Conservation (phyloP, 805 yeast species). For the Monosporozyma aerobia region DNA sequence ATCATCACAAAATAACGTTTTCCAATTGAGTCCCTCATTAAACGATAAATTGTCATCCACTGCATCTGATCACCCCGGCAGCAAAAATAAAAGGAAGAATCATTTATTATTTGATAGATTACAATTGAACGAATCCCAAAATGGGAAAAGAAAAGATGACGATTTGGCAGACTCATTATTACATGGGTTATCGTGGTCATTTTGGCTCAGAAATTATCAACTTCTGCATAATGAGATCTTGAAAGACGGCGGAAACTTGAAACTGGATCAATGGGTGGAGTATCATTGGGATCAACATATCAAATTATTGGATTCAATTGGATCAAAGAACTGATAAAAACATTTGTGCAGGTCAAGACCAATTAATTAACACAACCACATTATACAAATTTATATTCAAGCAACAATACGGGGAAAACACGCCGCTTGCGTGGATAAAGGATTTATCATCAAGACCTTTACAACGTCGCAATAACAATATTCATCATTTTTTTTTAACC, state of each 20-base stretch:
- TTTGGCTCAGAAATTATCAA: constrained; percentile 28
- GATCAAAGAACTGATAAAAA: not conserved
- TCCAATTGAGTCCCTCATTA: not conserved
- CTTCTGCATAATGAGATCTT: not conserved
- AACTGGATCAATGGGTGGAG: not conserved
- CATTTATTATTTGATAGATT: constrained; percentile 55
- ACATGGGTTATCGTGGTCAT: constrained; percentile 45
- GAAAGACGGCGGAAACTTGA: not conserved
- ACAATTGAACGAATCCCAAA: constrained; percentile 50
- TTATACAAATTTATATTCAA: too few relatives aligned
- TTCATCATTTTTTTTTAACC: too few relatives aligned
- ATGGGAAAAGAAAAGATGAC: constrained; percentile 41
- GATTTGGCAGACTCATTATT: constrained; percentile 59
- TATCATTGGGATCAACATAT: not conserved
- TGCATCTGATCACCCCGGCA: not conserved
- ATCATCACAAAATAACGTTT: not conserved
- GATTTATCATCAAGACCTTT: too few relatives aligned
- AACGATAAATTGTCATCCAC: not conserved
- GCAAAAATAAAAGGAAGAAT: not conserved
- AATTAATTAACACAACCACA: too few relatives aligned
- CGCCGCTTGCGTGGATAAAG: too few relatives aligned
- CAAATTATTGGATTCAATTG: not conserved
- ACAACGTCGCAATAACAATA: too few relatives aligned
- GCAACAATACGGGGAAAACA: too few relatives aligned
- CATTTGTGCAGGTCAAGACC: too few relatives aligned